These are phyloP conservation scores for Candida orba DNA, from an alignment of 805 yeast species.

Conservation along the genomic window DNA sequence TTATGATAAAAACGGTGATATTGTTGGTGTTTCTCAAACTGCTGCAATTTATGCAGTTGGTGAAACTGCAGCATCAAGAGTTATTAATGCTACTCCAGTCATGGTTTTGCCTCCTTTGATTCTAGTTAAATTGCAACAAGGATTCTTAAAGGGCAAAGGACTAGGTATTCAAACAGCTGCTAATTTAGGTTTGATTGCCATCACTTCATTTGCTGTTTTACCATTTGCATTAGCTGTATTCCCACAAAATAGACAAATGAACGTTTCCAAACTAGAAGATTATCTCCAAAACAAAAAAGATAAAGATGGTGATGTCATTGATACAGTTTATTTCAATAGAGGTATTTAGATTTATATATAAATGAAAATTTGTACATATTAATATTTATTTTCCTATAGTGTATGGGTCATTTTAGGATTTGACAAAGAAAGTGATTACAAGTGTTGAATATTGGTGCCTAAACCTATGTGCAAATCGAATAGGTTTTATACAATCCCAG, in stretches of 20 bases:
- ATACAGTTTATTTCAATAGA: constrained; percentile 77
- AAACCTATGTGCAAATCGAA: too few relatives aligned
- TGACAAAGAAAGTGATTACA: too few relatives aligned
- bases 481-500: too few relatives aligned
- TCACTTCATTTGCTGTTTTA: constrained; percentile 77
- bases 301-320: constrained; percentile 48
- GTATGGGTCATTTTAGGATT: too few relatives aligned
- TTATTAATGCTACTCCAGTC: constrained; percentile 92
- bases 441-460: too few relatives aligned
- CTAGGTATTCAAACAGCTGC: constrained; percentile 55
- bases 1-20: constrained; percentile 55
- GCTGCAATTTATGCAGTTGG: constrained; percentile 95
- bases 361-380: too few relatives aligned
- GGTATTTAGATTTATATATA: constrained; percentile 53
- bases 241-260: constrained; percentile 76
- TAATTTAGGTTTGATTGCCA: constrained; percentile 81
- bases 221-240: constrained; percentile 95
- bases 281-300: constrained; percentile 56
- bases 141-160: constrained; percentile 61
- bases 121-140: constrained; percentile 69
- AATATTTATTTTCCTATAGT: too few relatives aligned
- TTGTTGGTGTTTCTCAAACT: constrained; percentile 65
- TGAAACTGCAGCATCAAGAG: constrained; percentile 93
- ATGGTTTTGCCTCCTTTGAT: constrained; percentile 95
- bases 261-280: constrained; percentile 54